phyloP scores from a whole-genome alignment of 2,329 filamentous ascomycete genomes.

The Zymoseptoria brevis region DNA sequence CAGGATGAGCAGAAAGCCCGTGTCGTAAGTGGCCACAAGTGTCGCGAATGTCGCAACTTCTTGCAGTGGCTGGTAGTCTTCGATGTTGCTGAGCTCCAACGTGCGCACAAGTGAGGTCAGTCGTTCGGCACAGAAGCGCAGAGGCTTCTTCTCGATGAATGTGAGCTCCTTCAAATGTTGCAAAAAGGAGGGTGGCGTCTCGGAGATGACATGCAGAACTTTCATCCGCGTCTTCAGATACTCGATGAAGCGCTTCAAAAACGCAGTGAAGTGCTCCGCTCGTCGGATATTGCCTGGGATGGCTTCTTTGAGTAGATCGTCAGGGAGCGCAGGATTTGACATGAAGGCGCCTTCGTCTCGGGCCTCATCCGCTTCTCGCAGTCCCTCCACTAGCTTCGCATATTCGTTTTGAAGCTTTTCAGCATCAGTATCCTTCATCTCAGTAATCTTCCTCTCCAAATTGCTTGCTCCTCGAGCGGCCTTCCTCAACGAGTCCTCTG shows the following conservation, averaged over 20 bases:
- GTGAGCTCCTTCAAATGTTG: slow-evolving; percentile 90
- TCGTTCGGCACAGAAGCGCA: slow-evolving; percentile 90
- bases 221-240: slow-evolving; percentile 96
- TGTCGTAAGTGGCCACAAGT: slow-evolving; percentile 91
- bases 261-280: slow-evolving; percentile 92
- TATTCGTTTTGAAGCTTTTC: slow-evolving; percentile 94
- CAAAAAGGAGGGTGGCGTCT: slow-evolving; percentile 90
- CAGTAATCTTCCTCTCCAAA: slow-evolving; percentile 78
- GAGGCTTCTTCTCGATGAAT: slow-evolving; percentile 92
- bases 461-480: slow-evolving; percentile 86
- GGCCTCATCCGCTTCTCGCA: slow-evolving; percentile 80
- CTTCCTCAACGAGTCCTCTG: slow-evolving; percentile 85
- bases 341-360: slow-evolving; percentile 94
- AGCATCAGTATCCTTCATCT: slow-evolving; percentile 94
- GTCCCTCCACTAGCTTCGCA: slow-evolving; percentile 83
- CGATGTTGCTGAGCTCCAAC: slow-evolving; percentile 91
- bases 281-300: slow-evolving; percentile 93
- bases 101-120: slow-evolving; percentile 91
- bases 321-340: slow-evolving; percentile 88
- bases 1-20: slow-evolving; percentile 90
- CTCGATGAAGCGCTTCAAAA: slow-evolving; percentile 93
- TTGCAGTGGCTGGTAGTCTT: slow-evolving; percentile 93
- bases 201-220: slow-evolving; percentile 92
- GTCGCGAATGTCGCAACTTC: slow-evolving; percentile 98
- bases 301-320: slow-evolving; percentile 89